A percentile compares a stretch with the other conserved stretches of the same genome.
Conservation (phyloP, 1,284 basidiomycete species). For the Erythrobasidium hasegawianum region DNA sequence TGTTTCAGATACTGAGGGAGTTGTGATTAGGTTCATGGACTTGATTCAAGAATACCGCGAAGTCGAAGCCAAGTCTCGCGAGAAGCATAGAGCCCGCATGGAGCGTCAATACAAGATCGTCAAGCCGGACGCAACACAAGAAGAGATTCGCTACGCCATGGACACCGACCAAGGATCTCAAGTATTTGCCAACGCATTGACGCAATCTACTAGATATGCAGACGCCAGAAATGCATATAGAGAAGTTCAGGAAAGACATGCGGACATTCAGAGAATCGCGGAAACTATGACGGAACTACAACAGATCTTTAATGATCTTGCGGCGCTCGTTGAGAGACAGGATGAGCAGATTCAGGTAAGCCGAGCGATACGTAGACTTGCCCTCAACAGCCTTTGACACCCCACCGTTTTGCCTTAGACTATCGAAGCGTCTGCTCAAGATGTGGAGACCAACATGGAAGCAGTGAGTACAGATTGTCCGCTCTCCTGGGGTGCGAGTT, state of each 20-base stretch:
- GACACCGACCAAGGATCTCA: slow-evolving; percentile 56
- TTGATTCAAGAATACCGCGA: slow-evolving; percentile 63
- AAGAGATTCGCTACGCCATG: slow-evolving; percentile 70
- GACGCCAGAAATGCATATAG: slow-evolving; percentile 65
- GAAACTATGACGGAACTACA: slow-evolving; percentile 78
- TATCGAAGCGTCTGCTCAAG: slow-evolving; percentile 61
- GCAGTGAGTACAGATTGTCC: slow-evolving; percentile 55
- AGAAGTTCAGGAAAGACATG: slow-evolving; percentile 85
- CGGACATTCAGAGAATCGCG: slow-evolving; percentile 81
- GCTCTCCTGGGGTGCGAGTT: background rate
- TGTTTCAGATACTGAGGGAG: background rate
- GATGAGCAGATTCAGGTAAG: slow-evolving; percentile 62
- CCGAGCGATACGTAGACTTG: background rate
- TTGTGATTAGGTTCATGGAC: slow-evolving; percentile 52
- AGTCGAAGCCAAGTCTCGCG: slow-evolving; percentile 87
- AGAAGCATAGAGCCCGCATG: slow-evolving; percentile 89
- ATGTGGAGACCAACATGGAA: slow-evolving; percentile 65
- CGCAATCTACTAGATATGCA: slow-evolving; percentile 74
- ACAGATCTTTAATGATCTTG: slow-evolving; percentile 83
- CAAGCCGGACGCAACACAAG: slow-evolving; percentile 81
- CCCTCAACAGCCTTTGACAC: background rate
- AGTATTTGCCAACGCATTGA: slow-evolving; percentile 51
- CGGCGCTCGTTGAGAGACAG: slow-evolving; percentile 70
- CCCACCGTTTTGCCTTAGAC: slow-evolving; percentile 37
- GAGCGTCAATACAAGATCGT: slow-evolving; percentile 98